A percentile compares a stretch with the other conserved stretches of the same genome.
Evolutionary conservation across 371 early-diverging fungal species (phyloP).

Genomic region (Batkoa obscura): DNA sequence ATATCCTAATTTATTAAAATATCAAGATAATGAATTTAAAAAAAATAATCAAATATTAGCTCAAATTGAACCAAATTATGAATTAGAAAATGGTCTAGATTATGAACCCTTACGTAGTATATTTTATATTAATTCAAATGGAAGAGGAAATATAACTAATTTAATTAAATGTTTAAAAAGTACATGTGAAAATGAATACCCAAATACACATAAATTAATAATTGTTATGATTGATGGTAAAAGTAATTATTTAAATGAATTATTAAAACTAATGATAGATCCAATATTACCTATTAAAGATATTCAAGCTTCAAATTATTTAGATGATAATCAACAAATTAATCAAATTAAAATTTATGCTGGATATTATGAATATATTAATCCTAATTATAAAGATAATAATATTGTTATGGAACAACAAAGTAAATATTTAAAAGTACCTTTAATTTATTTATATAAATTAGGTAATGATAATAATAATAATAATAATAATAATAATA

Average conservation of each 20-base stretch:
- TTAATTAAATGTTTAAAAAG: not conserved
- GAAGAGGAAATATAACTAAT: not conserved
- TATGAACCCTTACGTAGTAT: not conserved
- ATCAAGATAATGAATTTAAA: too few species aligned
- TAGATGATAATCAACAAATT: not conserved
- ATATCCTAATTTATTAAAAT: too few species aligned
- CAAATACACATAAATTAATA: not conserved
- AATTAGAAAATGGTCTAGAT: not conserved
- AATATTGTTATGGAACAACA: not conserved
- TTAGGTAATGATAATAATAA: not conserved
- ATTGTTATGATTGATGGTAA: not conserved
- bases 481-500: not conserved
- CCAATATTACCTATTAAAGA: not conserved
- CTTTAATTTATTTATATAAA: not conserved
- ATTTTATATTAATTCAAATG: not conserved
- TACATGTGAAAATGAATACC: not conserved
- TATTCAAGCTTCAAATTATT: not conserved
- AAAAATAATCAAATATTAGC: too few species aligned
- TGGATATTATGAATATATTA: not conserved
- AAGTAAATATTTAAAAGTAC: not conserved
- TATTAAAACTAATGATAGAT: not conserved
- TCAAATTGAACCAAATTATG: slow-evolving; percentile 4
- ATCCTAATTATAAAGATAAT: not conserved
- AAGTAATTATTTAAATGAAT: not conserved
- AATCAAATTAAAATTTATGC: not conserved